Conservation (phyloP, 176 grass and related monocot species). For the Carex pumila region DNA sequence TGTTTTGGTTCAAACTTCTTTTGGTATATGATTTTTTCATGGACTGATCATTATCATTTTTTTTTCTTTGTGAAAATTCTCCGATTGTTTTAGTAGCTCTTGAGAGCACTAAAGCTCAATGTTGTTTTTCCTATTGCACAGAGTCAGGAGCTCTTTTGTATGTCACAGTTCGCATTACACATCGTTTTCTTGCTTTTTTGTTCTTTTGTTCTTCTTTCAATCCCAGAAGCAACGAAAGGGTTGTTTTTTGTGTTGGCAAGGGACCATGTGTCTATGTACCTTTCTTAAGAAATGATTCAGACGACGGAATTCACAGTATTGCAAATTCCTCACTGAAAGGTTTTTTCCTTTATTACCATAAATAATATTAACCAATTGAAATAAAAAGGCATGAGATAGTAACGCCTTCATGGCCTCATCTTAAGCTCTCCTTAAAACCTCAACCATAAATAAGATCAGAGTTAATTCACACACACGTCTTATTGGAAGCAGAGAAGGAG, state of each 20-base stretch:
- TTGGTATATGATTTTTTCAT: background rate
- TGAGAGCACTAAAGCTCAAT: background rate
- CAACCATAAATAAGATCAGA: no score
- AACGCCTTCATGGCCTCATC: background rate
- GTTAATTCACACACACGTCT: no score
- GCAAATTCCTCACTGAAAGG: background rate
- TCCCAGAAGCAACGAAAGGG: background rate
- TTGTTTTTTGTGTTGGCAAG: no score
- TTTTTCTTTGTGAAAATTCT: background rate
- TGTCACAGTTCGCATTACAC: background rate
- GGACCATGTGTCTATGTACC: no score
- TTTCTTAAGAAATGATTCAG: background rate
- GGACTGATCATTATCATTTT: background rate
- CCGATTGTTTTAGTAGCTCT: background rate
- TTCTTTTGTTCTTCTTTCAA: background rate
- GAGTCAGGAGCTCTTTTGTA: background rate
- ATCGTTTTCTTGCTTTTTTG: background rate
- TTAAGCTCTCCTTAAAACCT: no score
- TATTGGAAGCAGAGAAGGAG: no score
- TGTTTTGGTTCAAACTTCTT: background rate
- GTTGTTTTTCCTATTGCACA: background rate
- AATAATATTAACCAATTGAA: background rate
- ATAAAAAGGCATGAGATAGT: background rate
- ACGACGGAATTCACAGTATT: background rate
- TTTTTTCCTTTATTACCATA: no score